Conservation (phyloP, 805 yeast genomes). For the Wickerhamiella shivajii region DNA sequence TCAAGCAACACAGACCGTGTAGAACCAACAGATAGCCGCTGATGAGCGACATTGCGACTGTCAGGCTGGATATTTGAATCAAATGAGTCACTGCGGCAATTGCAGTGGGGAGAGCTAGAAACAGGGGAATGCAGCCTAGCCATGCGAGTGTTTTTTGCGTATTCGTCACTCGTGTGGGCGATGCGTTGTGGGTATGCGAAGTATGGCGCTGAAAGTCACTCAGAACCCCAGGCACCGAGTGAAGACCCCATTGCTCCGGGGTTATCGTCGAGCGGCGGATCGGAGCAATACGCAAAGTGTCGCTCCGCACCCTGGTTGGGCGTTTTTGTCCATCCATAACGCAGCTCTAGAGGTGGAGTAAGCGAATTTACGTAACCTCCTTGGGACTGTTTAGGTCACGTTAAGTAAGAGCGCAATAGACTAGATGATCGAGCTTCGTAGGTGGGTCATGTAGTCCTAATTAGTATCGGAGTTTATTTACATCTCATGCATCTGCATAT, state of each 20-base stretch:
- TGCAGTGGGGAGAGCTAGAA: constrained; percentile 22
- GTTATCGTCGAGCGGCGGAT: constrained; percentile 19
- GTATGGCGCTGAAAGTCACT: constrained; percentile 26
- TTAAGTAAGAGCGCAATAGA: no score
- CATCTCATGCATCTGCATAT: no score
- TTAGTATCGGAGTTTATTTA: no score
- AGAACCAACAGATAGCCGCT: constrained; percentile 16
- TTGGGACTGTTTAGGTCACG: no score
- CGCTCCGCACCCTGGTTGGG: constrained; percentile 7
- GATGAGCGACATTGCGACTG: constrained; percentile 12
- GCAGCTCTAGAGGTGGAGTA: no score
- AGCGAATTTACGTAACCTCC: no score
- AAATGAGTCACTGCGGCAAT: constrained; percentile 18
- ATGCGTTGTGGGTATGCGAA: constrained; percentile 17
- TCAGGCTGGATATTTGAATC: constrained; percentile 8
- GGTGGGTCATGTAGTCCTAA: no score
- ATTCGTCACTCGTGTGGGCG: constrained; percentile 3
- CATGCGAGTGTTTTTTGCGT: constrained; percentile 5
- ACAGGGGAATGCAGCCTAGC: constrained; percentile 21
- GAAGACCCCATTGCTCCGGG: constrained; percentile 25
- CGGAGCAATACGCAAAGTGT: constrained; percentile 19
- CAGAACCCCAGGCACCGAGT: constrained; percentile 24
- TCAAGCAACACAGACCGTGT: constrained; percentile 14
- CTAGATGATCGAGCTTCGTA: no score
- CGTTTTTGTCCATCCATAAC: no score